These are phyloP conservation scores for Periconia digitata DNA, from an alignment of 2,329 filamentous ascomycete species.

Conservation along the genomic window DNA sequence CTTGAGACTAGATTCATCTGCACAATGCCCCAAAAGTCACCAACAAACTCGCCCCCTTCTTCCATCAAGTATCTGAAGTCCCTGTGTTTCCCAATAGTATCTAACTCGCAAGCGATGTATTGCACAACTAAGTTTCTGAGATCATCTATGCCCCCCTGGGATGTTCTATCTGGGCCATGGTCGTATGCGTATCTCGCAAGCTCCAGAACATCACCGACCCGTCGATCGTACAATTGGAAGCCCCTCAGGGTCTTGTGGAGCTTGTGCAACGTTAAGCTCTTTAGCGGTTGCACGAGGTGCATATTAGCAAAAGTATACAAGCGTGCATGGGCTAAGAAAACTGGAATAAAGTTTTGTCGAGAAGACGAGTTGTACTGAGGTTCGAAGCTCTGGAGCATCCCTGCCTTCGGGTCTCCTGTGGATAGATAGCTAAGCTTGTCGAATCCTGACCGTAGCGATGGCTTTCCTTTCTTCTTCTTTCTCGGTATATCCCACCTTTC, in stretches of 20 bases:
- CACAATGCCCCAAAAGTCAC: conserved; percentile 19
- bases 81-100: conserved; percentile 14
- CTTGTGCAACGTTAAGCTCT: conserved; percentile 25
- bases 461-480: too few species aligned
- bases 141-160: conserved; percentile 10
- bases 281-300: conserved; percentile 24
- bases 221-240: conserved; percentile 24
- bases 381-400: conserved; percentile 1
- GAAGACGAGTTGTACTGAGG: conserved; percentile 4
- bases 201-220: conserved; percentile 23
- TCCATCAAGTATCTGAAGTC: conserved; percentile 23
- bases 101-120: conserved; percentile 25
- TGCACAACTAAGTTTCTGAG: conserved; percentile 24
- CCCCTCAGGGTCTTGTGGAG: conserved; percentile 25
- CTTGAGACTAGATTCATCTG: neutral
- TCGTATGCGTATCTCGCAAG: conserved; percentile 19
- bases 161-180: neutral
- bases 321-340: conserved; percentile 32
- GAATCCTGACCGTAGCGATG: neutral
- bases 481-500: too few species aligned
- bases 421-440: conserved; percentile 1
- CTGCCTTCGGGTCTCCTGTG: neutral
- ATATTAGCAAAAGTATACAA: conserved; percentile 31
- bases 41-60: conserved; percentile 29
- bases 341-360: conserved; percentile 18